phyloP scores from a whole-genome alignment of 1,284 basidiomycete species.

The Fomitopsis schrenkii region DNA sequence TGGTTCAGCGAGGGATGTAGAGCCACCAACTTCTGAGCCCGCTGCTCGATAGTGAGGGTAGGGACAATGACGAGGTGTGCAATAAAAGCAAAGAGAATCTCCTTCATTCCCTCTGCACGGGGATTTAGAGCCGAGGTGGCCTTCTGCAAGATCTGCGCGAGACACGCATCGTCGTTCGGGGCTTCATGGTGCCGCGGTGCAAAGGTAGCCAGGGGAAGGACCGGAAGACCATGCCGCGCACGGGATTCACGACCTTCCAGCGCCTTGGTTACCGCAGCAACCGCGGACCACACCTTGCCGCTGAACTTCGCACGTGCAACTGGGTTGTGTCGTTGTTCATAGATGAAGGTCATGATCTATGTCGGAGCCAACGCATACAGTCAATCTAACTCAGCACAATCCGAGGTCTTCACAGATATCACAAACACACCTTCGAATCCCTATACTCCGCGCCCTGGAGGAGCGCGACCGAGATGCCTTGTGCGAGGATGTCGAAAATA shows the following conservation, averaged over 20 bases:
- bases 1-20: conserved; percentile 28
- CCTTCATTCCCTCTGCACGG: background rate
- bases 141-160: background rate
- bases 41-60: conserved; percentile 36
- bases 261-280: conserved; percentile 3
- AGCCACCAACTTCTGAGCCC: conserved; percentile 32
- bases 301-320: conserved; percentile 13
- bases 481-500: conserved; percentile 42
- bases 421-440: conserved; percentile 52
- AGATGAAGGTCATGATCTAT: conserved; percentile 45
- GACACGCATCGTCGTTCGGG: background rate
- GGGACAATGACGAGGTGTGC: conserved; percentile 42
- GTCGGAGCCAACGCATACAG: background rate
- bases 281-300: conserved; percentile 18
- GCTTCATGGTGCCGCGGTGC: conserved; percentile 4
- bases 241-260: conserved; percentile 12
- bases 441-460: conserved; percentile 51
- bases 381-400: background rate
- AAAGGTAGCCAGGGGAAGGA: conserved; percentile 1
- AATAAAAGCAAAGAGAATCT: conserved; percentile 33
- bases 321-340: conserved; percentile 32
- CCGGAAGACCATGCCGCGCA: conserved; percentile 5
- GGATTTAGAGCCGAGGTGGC: background rate
- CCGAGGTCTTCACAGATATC: background rate
- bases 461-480: conserved; percentile 47